Conservation (phyloP, 2,329 filamentous ascomycete genomes). For the Allantophomopsis lycopodina region DNA sequence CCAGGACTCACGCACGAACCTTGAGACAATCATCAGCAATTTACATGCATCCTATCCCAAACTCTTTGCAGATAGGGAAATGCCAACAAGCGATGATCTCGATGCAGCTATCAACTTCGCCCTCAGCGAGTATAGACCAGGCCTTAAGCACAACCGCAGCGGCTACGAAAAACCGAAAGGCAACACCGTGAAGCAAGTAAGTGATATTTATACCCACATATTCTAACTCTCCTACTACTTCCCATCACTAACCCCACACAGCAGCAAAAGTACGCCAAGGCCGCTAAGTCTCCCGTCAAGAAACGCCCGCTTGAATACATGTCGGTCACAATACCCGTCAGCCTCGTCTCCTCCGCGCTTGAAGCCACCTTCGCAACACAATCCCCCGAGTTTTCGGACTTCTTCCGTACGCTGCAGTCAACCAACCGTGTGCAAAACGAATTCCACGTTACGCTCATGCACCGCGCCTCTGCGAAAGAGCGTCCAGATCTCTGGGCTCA, state of each 20-base stretch:
- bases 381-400: conserved; percentile 35
- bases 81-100: conserved; percentile 62
- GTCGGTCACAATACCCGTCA: conserved; percentile 36
- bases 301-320: conserved; percentile 51
- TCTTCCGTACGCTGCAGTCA: conserved; percentile 66
- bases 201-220: not conserved
- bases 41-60: conserved; percentile 69
- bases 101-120: conserved; percentile 68
- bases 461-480: conserved; percentile 49
- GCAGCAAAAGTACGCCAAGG: conserved; percentile 15
- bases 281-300: conserved; percentile 22
- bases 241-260: not conserved
- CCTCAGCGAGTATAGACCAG: conserved; percentile 63
- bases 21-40: conserved; percentile 63
- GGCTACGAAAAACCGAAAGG: no score
- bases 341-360: conserved; percentile 42
- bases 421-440: conserved; percentile 63
- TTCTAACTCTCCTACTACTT: conserved; percentile 1
- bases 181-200: conserved; percentile 7
- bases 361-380: conserved; percentile 53
- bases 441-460: conserved; percentile 92
- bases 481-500: conserved; percentile 62
- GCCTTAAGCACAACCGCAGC: conserved; percentile 48
- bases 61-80: conserved; percentile 40
- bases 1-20: conserved; percentile 66